These are phyloP conservation scores for Micromonas commoda DNA, from an alignment of 139 green algal genomes.

Conservation along the genomic window DNA sequence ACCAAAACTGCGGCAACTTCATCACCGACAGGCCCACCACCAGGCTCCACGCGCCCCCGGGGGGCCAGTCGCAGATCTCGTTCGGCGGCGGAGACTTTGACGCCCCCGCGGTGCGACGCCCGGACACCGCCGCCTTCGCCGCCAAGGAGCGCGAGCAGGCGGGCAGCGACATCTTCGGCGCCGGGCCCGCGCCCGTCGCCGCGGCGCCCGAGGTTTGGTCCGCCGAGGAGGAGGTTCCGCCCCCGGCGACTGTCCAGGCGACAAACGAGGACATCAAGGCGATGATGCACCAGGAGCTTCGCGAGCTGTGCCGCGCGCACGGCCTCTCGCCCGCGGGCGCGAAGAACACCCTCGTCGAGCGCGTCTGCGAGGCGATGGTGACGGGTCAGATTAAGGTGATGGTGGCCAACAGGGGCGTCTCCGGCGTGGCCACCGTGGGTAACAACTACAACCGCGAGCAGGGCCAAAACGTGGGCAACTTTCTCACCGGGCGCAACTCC, in stretches of 20 bases:
- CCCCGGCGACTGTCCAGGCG: background rate
- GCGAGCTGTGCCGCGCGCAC: slow-evolving; percentile 14
- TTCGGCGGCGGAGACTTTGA: slow-evolving; percentile 47
- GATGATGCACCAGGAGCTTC: slow-evolving; percentile 17
- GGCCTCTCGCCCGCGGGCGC: slow-evolving; percentile 2
- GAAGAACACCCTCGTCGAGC: slow-evolving; percentile 30
- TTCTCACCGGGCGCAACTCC: slow-evolving; percentile 67
- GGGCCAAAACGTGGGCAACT: slow-evolving; percentile 70
- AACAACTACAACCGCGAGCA: slow-evolving; percentile 52
- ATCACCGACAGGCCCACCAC: slow-evolving; percentile 67
- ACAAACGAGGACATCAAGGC: background rate
- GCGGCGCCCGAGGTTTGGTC: background rate
- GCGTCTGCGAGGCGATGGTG: slow-evolving; percentile 17
- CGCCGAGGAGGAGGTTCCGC: background rate
- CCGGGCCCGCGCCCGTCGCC: too few species aligned
- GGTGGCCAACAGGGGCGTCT: background rate
- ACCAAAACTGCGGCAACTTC: slow-evolving; percentile 63
- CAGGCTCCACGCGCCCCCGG: slow-evolving; percentile 68
- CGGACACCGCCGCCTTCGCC: background rate
- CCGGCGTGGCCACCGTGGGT: background rate
- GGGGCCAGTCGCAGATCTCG: slow-evolving; percentile 51
- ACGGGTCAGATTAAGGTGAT: background rate
- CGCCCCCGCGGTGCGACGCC: too few species aligned
- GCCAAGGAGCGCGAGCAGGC: background rate
- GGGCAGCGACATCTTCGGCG: slow-evolving; percentile 10